These are phyloP conservation scores for Naganishia cerealis DNA, from an alignment of 1,284 basidiomycete genomes.

Conservation along the genomic window DNA sequence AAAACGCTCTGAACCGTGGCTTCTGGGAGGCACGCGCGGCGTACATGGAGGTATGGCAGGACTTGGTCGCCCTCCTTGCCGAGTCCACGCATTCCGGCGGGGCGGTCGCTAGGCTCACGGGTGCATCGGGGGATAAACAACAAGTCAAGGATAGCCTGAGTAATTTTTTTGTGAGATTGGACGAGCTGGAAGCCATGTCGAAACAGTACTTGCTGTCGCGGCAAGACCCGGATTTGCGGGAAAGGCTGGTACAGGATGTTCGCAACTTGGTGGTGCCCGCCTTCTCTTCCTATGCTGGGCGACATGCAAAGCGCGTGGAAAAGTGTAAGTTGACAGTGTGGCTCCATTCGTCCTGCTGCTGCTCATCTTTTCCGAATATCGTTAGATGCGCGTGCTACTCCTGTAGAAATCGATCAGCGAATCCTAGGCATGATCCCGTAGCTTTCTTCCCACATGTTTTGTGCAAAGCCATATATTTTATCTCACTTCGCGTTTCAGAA, in stretches of 20 bases:
- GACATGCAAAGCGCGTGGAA: slow-evolving; percentile 32
- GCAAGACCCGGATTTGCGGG: slow-evolving; percentile 50
- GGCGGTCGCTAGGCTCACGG: slow-evolving; percentile 33
- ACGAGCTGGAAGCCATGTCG: slow-evolving; percentile 45
- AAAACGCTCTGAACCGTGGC: slow-evolving; percentile 52
- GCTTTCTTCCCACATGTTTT: not conserved
- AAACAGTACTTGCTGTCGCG: slow-evolving; percentile 44
- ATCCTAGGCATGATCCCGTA: slow-evolving; percentile 22
- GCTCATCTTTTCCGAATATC: not conserved
- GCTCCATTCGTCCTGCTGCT: not conserved
- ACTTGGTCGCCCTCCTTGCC: slow-evolving; percentile 42
- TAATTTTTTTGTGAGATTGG: slow-evolving; percentile 50
- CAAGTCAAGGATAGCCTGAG: slow-evolving; percentile 50
- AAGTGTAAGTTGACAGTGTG: slow-evolving; percentile 30
- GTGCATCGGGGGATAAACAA: slow-evolving; percentile 43
- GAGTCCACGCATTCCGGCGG: slow-evolving; percentile 36
- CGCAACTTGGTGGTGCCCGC: slow-evolving; percentile 42
- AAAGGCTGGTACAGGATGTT: slow-evolving; percentile 48
- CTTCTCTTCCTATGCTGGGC: slow-evolving; percentile 23
- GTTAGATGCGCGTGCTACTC: slow-evolving; percentile 29
- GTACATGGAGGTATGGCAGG: slow-evolving; percentile 48
- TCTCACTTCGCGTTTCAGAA: not conserved
- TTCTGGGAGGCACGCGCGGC: slow-evolving; percentile 50
- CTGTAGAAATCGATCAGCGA: slow-evolving; percentile 31
- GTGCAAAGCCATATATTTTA: not conserved